A percentile compares a stretch with the other conserved stretches of the same genome.
Conservation (phyloP, 805 yeast species). For the Cyberlindnera mrakii region DNA sequence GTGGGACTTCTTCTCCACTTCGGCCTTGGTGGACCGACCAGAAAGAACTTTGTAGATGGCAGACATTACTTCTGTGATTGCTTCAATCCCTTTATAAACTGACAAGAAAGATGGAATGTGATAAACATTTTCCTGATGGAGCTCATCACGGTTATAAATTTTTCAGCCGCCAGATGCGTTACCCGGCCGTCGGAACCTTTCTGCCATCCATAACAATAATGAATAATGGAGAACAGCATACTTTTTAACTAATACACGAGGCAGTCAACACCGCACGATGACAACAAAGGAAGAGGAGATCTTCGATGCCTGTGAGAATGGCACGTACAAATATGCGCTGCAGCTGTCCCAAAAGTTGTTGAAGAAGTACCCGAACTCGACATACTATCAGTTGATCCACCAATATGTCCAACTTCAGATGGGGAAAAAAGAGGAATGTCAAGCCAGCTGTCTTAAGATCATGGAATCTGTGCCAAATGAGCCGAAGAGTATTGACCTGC, state of each 20-base stretch:
- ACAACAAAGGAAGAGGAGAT: constrained; percentile 29
- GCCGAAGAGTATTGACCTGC: constrained; percentile 41
- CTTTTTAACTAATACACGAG: background rate
- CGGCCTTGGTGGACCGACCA: constrained; percentile 32
- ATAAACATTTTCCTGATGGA: no score
- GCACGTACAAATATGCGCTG: constrained; percentile 49
- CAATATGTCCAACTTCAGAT: constrained; percentile 25
- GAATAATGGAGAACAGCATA: background rate
- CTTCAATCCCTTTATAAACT: background rate
- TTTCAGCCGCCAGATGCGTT: no score
- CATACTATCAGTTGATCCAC: constrained; percentile 38
- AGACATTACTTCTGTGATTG: constrained; percentile 40
- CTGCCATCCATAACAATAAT: no score
- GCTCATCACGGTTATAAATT: background rate
- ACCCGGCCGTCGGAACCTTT: no score
- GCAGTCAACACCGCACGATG: constrained; percentile 12
- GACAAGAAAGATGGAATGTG: background rate
- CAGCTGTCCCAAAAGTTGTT: constrained; percentile 41
- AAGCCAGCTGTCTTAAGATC: constrained; percentile 17
- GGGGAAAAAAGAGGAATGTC: constrained; percentile 26
- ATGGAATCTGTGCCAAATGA: constrained; percentile 44
- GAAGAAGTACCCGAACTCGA: constrained; percentile 49
- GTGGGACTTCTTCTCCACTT: constrained; percentile 42
- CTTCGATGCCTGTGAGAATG: constrained; percentile 41
- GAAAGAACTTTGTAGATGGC: constrained; percentile 67